phyloP scores from a whole-genome alignment of 805 yeast species.

The Starmerella bacillaris region DNA sequence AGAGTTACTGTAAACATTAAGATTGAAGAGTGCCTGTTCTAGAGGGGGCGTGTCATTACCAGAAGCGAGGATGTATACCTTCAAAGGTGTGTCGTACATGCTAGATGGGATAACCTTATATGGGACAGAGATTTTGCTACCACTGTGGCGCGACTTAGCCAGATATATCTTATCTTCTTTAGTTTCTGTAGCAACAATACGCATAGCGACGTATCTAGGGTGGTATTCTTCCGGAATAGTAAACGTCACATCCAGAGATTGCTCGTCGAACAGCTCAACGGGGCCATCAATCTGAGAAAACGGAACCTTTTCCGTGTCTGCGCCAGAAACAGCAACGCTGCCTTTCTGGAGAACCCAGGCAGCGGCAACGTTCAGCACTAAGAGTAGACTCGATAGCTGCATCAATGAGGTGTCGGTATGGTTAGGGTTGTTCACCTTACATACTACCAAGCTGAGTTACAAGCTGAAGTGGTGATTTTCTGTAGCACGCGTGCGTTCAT shows the following conservation, averaged over 20 bases:
- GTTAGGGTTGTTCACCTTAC: too few relatives aligned
- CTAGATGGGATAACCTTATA: slow-evolving; percentile 20
- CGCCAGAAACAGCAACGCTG: slow-evolving; percentile 13
- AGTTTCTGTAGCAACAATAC: slow-evolving; percentile 5
- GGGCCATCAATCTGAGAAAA: slow-evolving; percentile 8
- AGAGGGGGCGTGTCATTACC: slow-evolving; percentile 13
- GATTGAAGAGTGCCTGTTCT: slow-evolving; percentile 12
- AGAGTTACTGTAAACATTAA: slow-evolving; percentile 11
- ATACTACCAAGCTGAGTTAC: too few relatives aligned
- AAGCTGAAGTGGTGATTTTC: too few relatives aligned
- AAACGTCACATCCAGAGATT: slow-evolving; percentile 15
- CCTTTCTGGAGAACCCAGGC: slow-evolving; percentile 18
- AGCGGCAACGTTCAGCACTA: slow-evolving; percentile 1
- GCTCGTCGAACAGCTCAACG: slow-evolving; percentile 9
- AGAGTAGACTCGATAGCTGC: background rate
- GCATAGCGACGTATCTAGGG: slow-evolving; percentile 14
- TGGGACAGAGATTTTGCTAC: slow-evolving; percentile 21
- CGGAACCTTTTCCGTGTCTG: slow-evolving; percentile 13
- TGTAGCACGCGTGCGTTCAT: too few relatives aligned
- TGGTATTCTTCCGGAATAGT: slow-evolving; percentile 9
- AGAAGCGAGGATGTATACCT: slow-evolving; percentile 19
- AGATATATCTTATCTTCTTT: slow-evolving; percentile 9
- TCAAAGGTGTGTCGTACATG: slow-evolving; percentile 17
- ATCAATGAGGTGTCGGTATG: background rate
- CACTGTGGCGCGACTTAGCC: slow-evolving; percentile 21